phyloP scores from a whole-genome alignment of 2,329 filamentous ascomycete genomes.

The Cladosporium sphaerospermum region DNA sequence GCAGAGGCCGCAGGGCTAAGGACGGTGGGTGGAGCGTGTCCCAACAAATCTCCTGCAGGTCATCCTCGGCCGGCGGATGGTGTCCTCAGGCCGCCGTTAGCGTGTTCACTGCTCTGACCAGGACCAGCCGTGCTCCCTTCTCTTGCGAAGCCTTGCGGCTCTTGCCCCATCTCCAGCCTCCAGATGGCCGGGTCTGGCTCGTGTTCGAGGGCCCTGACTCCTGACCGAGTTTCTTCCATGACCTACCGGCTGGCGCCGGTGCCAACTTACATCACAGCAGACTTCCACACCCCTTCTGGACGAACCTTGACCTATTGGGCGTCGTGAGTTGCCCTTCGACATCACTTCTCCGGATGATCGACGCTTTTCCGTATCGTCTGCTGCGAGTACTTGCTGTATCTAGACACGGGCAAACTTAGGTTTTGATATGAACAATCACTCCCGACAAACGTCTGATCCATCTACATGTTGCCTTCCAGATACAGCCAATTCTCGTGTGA shows the following conservation, averaged over 20 bases:
- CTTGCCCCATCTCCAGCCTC: not conserved
- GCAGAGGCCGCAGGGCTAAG: not conserved
- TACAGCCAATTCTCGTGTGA: too few relatives aligned
- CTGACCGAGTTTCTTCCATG: not conserved
- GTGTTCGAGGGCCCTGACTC: not conserved
- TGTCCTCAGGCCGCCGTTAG: too few relatives aligned
- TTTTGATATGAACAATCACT: too few relatives aligned
- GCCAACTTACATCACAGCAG: not conserved
- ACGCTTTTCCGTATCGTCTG: constrained; percentile 3
- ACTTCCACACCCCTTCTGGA: too few relatives aligned
- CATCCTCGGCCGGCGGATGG: not conserved
- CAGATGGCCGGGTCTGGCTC: not conserved
- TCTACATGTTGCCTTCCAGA: too few relatives aligned
- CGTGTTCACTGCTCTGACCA: too few relatives aligned
- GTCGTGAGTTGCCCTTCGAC: not conserved
- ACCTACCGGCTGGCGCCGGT: not conserved
- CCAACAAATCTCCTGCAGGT: constrained; percentile 8
- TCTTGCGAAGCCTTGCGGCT: too few relatives aligned
- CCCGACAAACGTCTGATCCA: too few relatives aligned
- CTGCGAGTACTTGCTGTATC: too few relatives aligned
- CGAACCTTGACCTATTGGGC: too few relatives aligned
- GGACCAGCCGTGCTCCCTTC: too few relatives aligned
- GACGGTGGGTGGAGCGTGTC: constrained; percentile 1
- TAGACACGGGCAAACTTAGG: too few relatives aligned
- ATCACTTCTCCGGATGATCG: constrained; percentile 6